Evolutionary conservation across 169 alveolate species (phyloP).

Genomic region (Cryptosporidium meleagridis): DNA sequence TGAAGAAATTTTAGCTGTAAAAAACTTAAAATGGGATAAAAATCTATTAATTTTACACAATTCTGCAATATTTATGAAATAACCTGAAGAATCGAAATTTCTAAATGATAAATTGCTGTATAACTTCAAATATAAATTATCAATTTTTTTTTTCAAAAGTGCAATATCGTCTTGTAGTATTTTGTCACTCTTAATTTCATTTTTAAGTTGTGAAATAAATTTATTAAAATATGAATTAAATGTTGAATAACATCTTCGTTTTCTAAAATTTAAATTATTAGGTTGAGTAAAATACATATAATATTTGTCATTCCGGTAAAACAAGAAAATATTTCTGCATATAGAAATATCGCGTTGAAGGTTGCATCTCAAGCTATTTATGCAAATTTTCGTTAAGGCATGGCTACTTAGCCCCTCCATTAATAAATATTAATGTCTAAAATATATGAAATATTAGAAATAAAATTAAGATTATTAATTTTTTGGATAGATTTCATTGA

Average conservation of each 20-base stretch:
- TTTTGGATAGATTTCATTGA: not conserved
- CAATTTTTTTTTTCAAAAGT: not conserved
- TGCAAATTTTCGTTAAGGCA: not conserved
- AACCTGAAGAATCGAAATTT: not conserved
- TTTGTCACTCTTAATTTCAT: constrained; percentile 18
- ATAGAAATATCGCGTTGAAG: not conserved
- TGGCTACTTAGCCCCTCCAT: not conserved
- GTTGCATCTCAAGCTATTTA: not conserved
- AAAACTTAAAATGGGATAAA: not conserved
- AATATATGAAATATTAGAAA: not conserved
- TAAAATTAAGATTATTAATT: not conserved
- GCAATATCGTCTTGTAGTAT: constrained; percentile 8
- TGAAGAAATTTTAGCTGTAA: not conserved
- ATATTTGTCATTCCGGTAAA: not conserved
- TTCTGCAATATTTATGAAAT: not conserved
- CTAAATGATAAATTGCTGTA: not conserved
- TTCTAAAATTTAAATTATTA: not conserved
- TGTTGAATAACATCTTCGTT: not conserved
- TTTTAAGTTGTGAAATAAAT: constrained; percentile 17
- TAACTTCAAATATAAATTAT: not conserved
- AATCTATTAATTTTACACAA: not conserved
- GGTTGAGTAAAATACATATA: not conserved
- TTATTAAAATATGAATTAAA: constrained; percentile 2
- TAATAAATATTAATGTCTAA: not conserved
- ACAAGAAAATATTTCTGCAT: not conserved